Evolutionary conservation across 2,329 filamentous ascomycete genomes (phyloP), one percentile per base, ranked within the genome.

Genomic region (Corynespora cassiicola): DNA sequence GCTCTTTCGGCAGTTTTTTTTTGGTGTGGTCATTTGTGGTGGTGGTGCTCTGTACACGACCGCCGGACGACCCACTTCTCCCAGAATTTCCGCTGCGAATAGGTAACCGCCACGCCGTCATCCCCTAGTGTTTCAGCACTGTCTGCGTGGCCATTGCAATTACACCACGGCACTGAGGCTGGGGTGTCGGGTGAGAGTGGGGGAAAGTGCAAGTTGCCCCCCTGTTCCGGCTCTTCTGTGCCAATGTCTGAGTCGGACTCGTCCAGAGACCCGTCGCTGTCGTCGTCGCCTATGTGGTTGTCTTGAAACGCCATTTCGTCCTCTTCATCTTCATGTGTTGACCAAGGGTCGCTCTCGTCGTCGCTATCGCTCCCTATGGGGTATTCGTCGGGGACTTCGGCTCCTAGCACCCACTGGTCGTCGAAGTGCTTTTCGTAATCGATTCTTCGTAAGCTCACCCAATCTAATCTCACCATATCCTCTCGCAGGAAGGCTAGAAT

Each of bases 381-480:
- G 12, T 65, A 66, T 26, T 74, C 73, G 26, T 76, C 74, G 7
- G 70, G 72, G 3, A 79, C 66, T 48, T 79, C 76, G 17, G 73
- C 72, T 2, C 74, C 75, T 27, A 67, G 56, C 11, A 69, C 65
- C 52, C 63, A 68, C 33, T 71, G 66, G 17, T 73, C 70, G 42
- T 82, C 76, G 42, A 80, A 80, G 34, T 78, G 70, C 22, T 67
- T 70, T 3, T 75, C 75, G 52, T 86, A 86, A 23, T 81, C 78
- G 31, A 85, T 81, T 5, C 80, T 69, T 22, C 79, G 71, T n/a
- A 87, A 65, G 50, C 81, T 81, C 19, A 86, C 74, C 74, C 81
- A 84, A 29, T 84, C 77, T 11, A 87, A 65, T 17, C 73, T 70
- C 21, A 71, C 66, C 73, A 85, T 79, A 31, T 82, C 75, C 7